phyloP scores from a whole-genome alignment of 176 grass and related monocot species.

The Juncus effusus region DNA sequence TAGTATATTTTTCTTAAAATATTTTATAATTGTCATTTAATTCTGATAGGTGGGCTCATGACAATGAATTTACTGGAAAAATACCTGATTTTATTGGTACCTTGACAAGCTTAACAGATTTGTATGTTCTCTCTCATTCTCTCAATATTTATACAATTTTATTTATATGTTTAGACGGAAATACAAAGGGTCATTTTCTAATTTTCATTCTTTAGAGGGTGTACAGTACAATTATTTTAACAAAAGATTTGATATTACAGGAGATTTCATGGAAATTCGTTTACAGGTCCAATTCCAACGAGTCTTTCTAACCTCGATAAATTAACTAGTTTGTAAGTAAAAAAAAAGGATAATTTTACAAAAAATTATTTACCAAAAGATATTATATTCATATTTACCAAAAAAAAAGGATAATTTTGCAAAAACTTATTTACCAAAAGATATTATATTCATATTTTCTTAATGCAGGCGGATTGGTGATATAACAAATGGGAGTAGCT shows the following conservation, averaged over 20 bases:
- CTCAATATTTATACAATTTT: background rate
- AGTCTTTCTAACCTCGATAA: conserved; percentile 47
- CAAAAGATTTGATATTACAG: conserved; percentile 26
- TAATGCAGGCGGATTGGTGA: conserved; percentile 53
- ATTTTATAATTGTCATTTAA: background rate
- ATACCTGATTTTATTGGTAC: conserved; percentile 59
- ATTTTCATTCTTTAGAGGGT: too few species aligned
- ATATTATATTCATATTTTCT: background rate
- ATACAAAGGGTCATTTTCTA: background rate
- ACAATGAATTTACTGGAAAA: conserved; percentile 59
- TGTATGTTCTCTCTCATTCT: conserved; percentile 44
- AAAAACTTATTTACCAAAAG: too few species aligned
- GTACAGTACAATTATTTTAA: too few species aligned
- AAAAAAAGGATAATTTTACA: too few species aligned
- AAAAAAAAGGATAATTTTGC: too few species aligned
- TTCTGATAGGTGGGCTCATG: conserved; percentile 46
- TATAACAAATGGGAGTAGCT: conserved; percentile 59
- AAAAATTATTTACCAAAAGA: too few species aligned
- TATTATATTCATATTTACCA: too few species aligned
- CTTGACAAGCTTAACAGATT: conserved; percentile 29
- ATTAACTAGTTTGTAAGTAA: conserved; percentile 49
- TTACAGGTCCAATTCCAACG: conserved; percentile 59
- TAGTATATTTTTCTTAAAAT: conserved; percentile 24
- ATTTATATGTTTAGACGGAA: too few species aligned
- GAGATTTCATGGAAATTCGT: conserved; percentile 69